Base-by-base conservation (phyloP, 139 green algal species). In the Chlorella sp. region DNA sequence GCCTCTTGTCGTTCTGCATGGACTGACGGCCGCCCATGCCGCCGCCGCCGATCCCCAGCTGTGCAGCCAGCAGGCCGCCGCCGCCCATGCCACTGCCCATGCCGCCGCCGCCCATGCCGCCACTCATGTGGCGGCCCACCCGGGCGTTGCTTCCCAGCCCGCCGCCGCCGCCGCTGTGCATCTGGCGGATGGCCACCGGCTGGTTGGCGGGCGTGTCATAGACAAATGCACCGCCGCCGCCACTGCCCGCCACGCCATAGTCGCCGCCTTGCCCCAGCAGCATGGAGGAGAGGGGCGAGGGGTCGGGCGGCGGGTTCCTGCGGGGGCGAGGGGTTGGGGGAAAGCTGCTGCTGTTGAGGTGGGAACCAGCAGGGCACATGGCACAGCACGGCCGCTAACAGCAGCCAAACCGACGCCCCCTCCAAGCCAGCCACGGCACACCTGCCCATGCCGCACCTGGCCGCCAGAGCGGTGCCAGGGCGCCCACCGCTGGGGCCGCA, bases 1-100 rank as follows among this genome's bases (percentile, higher is more conserved):
- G 77, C 16, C 77, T 60, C 58, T 60, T 83, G 77, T 83, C 77
- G 40, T 76, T 76, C 70, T 76, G 70, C 70, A 56, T 41, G 17
- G 70, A 11, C 70, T 76, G 70, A 7, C 70, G 70, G 38, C 40
- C 41, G 36, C 48, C 40, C 38, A 60, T 26, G 51, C 51, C 51
- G 2, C 51, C 51, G 9, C 70, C 70, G 2, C 70, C 70, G 40
- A 76, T 56, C 40, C 48, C 24, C 32, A 76, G 70, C 70, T 54
- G 38, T 19, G 22, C 28, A 13, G 36, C 28, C 40, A 76, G 40
- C 17, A 41, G 36, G 70, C 70, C 70, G 34, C 60, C 40, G 5
- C 17, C 58, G 11, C 36, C 76, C 46, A 64, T 32, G 2, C 73
- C 44, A 2, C 11, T 28, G 46, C 30, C 44, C 32, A 60, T 24